Base-by-base conservation (phyloP, 805 yeast species). In the Tetrapisispora iriomotensis region DNA sequence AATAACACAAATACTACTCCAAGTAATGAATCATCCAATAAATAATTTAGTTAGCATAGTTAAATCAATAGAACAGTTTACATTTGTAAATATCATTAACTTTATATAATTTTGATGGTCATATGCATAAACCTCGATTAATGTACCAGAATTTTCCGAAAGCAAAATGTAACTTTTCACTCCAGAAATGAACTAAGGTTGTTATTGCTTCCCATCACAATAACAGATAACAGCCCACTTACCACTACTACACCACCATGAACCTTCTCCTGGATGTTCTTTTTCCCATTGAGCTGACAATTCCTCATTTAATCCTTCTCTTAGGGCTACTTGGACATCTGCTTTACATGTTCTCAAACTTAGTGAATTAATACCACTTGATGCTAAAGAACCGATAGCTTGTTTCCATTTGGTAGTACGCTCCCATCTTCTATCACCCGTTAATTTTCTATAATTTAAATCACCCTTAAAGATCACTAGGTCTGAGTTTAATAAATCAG, bases 291-390 rank as follows among this genome's bases (percentile, higher is more conserved):
- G 61, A 41, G 70, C 61, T 33, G 74, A 69, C 46, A 90, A 69
- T 53, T 76, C 69, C 50, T 80, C 87, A 48, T 82, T 83, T 30
- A 74, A 64, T 3, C 95, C 96, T 29, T 67, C 70, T 4, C 71
- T 69, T 46, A 92, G 72, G 1, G 94, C 97, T 29, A 84, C 96
- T 39, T 82, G 79, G 6, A 88, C 97, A 58, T 92, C 98, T 1
- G 97, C 96, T 64, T 92, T 92, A 60, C 95, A 81, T 2, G 97
- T 92, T 67, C 99, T 77, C 51, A 92, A 70, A 25, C 94, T 74
- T 42, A 86, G 66, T 21, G 85, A 50, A 13, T 77, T 78, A 39
- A 92, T 65, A 8, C 79, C 79, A 23, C 78, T 71, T 0, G 61
- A 47, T 1, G 82, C 81, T 47, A 90, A 68, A 4, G 75, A 72